Evolutionary conservation across 495 filamentous ascomycete genomes (phyloP), one percentile per base, ranked within the genome.

Genomic region (Chaetomidium leptoderma): DNA sequence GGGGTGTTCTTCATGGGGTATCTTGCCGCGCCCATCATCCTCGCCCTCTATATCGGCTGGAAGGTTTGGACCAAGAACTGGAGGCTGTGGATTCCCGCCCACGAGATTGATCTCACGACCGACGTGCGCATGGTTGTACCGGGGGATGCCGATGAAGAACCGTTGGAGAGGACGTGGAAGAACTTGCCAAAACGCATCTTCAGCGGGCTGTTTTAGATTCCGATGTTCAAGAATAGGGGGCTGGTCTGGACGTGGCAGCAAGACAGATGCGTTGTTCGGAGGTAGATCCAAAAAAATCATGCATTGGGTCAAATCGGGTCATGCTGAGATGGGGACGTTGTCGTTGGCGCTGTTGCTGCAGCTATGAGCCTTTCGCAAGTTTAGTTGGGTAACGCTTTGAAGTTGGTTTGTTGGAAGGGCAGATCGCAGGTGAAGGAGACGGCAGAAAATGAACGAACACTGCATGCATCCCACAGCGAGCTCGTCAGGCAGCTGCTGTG

Each of bases 11-110:
- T 97, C 76, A 69, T 77, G 26, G 79, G 76, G 32, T 98, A 93
- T 69, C 79, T 97, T 9, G 90, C 90, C 19, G 81, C 84, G 0
- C 93, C 93, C 2, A 82, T 97, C 58, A 88, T 96, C 54, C 64
- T 97, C 5, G 45, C 79, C 26, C 92, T 83, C 68, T 97, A 90
- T 68, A 63, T 95, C 57, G 61, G 65, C 50, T 87, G 84, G 84
- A 87, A 86, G 74, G n/a, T n/a, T n/a, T 76, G 81, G 55, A 68
- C 70, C 33, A n/a, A n/a, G n/a, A n/a, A n/a, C n/a, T n/a, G n/a
- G n/a, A n/a, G 79, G 77, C 26, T 86, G 81, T 86, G 81, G 80
- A 70, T 83, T 33, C 66, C 69, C 24, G 74, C 71, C 24, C 47
- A 68, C 42, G 67, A 86, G 60, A 86, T 88, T 53, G 85, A 87